Conservation (phyloP, 2,329 filamentous ascomycete species). For the Penicillium fuscoglaucum region DNA sequence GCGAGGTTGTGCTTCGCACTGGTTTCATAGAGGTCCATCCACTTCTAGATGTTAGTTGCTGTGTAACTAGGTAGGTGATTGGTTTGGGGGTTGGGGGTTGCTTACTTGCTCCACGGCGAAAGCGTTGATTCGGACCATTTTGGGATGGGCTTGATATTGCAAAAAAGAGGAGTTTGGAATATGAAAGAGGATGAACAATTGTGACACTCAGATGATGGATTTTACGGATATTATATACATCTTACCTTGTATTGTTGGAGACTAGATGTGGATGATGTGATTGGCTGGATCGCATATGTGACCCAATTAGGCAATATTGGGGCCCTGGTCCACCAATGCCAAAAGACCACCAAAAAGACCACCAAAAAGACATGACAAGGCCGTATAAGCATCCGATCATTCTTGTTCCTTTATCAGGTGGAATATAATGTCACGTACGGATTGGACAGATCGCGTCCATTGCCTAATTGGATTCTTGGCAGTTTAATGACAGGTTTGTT, state of each 20-base stretch:
- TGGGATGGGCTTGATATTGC: background rate
- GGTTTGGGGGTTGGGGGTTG: background rate
- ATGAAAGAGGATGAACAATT: background rate
- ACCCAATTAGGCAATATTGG: slow-evolving; percentile 13
- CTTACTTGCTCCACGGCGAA: slow-evolving; percentile 25
- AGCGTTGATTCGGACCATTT: slow-evolving; percentile 23
- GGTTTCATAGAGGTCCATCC: slow-evolving; percentile 58
- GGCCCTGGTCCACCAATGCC: background rate
- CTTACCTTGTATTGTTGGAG: background rate
- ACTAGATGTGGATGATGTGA: background rate
- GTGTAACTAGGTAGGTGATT: background rate
- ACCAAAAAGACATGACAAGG: too few relatives aligned
- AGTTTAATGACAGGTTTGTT: background rate
- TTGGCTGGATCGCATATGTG: slow-evolving; percentile 22
- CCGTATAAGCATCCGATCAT: too few relatives aligned
- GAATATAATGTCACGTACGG: background rate
- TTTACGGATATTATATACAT: slow-evolving; percentile 3
- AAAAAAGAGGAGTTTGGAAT: background rate
- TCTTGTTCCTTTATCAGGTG: too few relatives aligned
- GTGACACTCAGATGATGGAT: background rate
- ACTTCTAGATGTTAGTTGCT: slow-evolving; percentile 39
- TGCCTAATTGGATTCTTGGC: background rate
- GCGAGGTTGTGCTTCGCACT: slow-evolving; percentile 66
- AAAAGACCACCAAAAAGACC: too few relatives aligned
- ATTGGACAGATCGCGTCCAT: background rate